Base-by-base conservation (phyloP, 257 asterid genomes). In the Thymus quinquecostatus region DNA sequence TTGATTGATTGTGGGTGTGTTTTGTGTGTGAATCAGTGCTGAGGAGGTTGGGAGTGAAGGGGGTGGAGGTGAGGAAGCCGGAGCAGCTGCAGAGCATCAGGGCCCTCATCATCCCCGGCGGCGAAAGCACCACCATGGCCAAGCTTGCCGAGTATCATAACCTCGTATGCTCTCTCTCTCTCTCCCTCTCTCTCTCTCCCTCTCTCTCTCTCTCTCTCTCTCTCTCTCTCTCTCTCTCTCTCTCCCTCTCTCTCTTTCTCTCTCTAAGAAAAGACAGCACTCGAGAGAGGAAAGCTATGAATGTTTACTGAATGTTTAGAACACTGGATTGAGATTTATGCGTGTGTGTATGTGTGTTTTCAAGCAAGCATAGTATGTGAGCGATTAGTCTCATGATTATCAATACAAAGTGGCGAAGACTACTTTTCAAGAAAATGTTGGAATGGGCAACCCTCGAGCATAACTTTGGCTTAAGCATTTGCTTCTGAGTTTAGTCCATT, bases 101-200 rank as follows among this genome's bases (percentile, higher is more conserved):
- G 73, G 92, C 91, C 27, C 96, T 95, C 47, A 95, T 95, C 70
- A 95, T 95, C 41, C 99, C 99, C 0, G 99, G 98, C 50, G 99
- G 99, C 2, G 99, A 95, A 84, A 95, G 99, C 80, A 95, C 99
- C 60, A 88, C 99, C 81, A 95, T 95, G 99, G 99, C 99, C 41
- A 95, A 92, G 84, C 83, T 95, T 40, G 99, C 99, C 0, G 94
- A 92, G 78, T 88, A 78, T 64, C 98, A 92, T 74, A 95, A 95
- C 82, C 86, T 95, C 79, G 99, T 92, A 64, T 44, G 60, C 44
- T 45, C 5, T 55, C 10, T 65, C 56, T 45, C 50, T 47, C 43
- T 64, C 36, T 12, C 14, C 9, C 34, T 43, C 2, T 58, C 12
- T 60, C 54, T 43, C 36, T 73, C 30, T 21, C 21, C 0, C 21